Conservation (phyloP, 306 rosid species). For the Herpetospermum pedunculosum region DNA sequence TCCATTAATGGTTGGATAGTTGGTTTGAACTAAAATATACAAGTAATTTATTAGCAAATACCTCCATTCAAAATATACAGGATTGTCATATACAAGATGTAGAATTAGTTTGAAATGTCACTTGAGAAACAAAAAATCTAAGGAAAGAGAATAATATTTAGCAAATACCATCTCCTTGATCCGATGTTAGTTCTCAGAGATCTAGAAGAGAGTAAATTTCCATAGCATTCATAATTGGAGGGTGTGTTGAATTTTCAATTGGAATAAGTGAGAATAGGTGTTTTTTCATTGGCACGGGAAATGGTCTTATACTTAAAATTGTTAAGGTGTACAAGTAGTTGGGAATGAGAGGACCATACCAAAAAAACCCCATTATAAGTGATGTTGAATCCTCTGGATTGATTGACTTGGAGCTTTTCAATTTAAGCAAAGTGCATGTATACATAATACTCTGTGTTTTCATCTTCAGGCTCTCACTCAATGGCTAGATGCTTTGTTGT, state of each 20-base stretch:
- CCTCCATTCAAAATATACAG: too few relatives aligned
- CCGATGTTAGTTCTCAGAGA: conserved; percentile 22
- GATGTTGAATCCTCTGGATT: conserved; percentile 32
- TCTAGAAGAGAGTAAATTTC: conserved; percentile 25
- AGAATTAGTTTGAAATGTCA: neutral
- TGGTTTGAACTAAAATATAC: too few relatives aligned
- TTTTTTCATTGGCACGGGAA: neutral
- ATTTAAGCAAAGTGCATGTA: conserved; percentile 52
- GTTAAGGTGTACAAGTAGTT: conserved; percentile 15
- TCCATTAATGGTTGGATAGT: too few relatives aligned
- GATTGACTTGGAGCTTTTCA: conserved; percentile 10
- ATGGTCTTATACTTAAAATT: neutral
- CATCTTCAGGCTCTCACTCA: conserved; percentile 1
- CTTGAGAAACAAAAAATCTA: neutral
- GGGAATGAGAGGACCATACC: conserved; percentile 15
- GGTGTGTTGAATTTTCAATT: conserved; percentile 25
- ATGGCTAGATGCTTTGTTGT: conserved; percentile 2
- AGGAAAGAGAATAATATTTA: neutral
- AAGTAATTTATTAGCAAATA: too few relatives aligned
- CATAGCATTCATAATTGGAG: conserved; percentile 52
- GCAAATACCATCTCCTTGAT: conserved; percentile 30
- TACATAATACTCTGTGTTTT: conserved; percentile 14
- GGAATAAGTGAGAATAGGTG: conserved; percentile 13
- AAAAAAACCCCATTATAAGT: conserved; percentile 19
- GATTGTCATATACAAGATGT: too few relatives aligned